These are phyloP conservation scores for Solanum arcanum DNA, from an alignment of 257 asterid species.

Conservation along the genomic window DNA sequence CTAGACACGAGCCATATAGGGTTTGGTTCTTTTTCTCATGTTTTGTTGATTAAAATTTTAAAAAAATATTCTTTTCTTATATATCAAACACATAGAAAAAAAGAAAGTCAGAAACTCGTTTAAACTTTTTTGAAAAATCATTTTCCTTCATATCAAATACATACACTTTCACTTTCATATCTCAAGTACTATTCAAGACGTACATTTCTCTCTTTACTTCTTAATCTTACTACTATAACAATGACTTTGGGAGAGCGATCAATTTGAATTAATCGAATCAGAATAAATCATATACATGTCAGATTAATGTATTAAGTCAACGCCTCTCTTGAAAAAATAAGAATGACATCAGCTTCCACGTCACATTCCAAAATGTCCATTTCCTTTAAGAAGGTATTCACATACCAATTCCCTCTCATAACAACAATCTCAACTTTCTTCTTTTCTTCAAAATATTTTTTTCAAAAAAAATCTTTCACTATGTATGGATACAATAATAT, in stretches of 20 bases:
- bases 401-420: constrained; percentile 16
- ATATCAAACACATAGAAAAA: neutral
- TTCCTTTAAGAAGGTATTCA: constrained; percentile 37
- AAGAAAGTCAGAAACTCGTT: too few relatives aligned
- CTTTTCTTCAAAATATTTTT: neutral
- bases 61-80: neutral
- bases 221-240: neutral
- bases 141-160: neutral
- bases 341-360: constrained; percentile 49
- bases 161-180: neutral
- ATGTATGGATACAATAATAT: constrained; percentile 47
- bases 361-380: constrained; percentile 43
- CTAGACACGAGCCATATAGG: neutral
- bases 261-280: neutral
- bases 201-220: neutral
- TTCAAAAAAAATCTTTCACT: neutral
- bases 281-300: neutral
- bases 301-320: constrained; percentile 24
- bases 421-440: neutral
- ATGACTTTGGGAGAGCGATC: neutral
- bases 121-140: too few relatives aligned
- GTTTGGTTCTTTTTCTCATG: neutral
- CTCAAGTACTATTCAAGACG: neutral
- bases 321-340: constrained; percentile 2
- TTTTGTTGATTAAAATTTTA: neutral